Evolutionary conservation across 2,329 filamentous ascomycete species (phyloP).

Genomic region (Fusarium verticillioides): DNA sequence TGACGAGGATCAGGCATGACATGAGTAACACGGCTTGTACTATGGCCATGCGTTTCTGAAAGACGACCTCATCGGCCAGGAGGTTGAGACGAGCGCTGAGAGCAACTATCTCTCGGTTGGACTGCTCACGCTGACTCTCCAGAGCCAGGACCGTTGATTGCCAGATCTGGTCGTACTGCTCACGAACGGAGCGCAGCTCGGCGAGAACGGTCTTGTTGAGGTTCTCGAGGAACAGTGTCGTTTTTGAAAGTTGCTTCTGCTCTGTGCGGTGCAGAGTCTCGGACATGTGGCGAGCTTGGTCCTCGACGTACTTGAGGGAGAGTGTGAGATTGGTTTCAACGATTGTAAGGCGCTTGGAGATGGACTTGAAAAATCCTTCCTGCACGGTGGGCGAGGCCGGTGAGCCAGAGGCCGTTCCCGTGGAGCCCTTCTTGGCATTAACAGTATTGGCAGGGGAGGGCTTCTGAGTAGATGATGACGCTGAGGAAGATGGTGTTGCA

Average conservation of each 20-base stretch:
- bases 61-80: slow-evolving; percentile 90
- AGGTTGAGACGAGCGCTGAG: slow-evolving; percentile 83
- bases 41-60: slow-evolving; percentile 91
- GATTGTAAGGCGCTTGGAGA: slow-evolving; percentile 90
- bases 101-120: slow-evolving; percentile 84
- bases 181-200: slow-evolving; percentile 80
- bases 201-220: slow-evolving; percentile 89
- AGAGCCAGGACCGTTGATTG: slow-evolving; percentile 93
- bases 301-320: slow-evolving; percentile 95
- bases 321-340: slow-evolving; percentile 93
- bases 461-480: slow-evolving; percentile 20
- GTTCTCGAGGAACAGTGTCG: slow-evolving; percentile 80
- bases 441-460: slow-evolving; percentile 24
- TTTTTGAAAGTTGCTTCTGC: slow-evolving; percentile 86
- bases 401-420: slow-evolving; percentile 42
- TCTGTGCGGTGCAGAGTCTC: slow-evolving; percentile 89
- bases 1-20: slow-evolving; percentile 85
- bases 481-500: slow-evolving; percentile 11
- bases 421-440: slow-evolving; percentile 45
- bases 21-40: slow-evolving; percentile 89
- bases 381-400: slow-evolving; percentile 80
- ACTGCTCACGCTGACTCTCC: slow-evolving; percentile 86
- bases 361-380: slow-evolving; percentile 97
- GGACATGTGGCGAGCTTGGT: slow-evolving; percentile 89
- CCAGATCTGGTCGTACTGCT: slow-evolving; percentile 96